Evolutionary conservation across 1,284 basidiomycete genomes (phyloP).

Genomic region (Porogramme epimiltina): DNA sequence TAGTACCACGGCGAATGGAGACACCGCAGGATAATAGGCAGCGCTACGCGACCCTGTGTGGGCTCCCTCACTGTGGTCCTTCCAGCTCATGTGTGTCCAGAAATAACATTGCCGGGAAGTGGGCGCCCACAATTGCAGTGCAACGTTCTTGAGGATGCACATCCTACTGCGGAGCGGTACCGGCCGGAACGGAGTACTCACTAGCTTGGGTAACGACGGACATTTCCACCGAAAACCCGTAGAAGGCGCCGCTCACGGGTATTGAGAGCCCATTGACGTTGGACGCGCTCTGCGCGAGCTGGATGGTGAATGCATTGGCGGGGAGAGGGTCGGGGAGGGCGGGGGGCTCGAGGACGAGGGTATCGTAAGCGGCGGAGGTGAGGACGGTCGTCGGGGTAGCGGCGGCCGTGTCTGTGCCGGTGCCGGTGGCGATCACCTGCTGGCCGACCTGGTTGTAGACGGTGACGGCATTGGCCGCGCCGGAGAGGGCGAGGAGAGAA

Average conservation of each 20-base stretch:
- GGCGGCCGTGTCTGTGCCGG: conserved; percentile 16
- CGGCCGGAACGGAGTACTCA: conserved; percentile 40
- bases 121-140: no score
- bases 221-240: conserved; percentile 75
- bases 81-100: no score
- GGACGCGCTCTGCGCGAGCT: conserved; percentile 24
- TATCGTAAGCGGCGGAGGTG: conserved; percentile 31
- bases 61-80: no score
- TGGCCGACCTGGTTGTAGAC: conserved; percentile 29
- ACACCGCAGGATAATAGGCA: no score
- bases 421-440: conserved; percentile 15
- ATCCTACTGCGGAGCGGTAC: no score
- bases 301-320: conserved; percentile 34
- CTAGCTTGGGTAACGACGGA: conserved; percentile 66
- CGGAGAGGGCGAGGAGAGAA: conserved; percentile 17
- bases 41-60: no score
- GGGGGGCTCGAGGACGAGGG: conserved; percentile 18
- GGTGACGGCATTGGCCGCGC: conserved; percentile 25
- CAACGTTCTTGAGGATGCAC: no score
- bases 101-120: no score
- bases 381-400: conserved; percentile 34
- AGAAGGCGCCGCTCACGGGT: conserved; percentile 58
- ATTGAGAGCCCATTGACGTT: conserved; percentile 47
- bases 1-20: no score
- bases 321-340: conserved; percentile 17